Evolutionary conservation across 495 filamentous ascomycete genomes (phyloP), one percentile per base, ranked within the genome.

Genomic region (Penicillium robsamsonii): DNA sequence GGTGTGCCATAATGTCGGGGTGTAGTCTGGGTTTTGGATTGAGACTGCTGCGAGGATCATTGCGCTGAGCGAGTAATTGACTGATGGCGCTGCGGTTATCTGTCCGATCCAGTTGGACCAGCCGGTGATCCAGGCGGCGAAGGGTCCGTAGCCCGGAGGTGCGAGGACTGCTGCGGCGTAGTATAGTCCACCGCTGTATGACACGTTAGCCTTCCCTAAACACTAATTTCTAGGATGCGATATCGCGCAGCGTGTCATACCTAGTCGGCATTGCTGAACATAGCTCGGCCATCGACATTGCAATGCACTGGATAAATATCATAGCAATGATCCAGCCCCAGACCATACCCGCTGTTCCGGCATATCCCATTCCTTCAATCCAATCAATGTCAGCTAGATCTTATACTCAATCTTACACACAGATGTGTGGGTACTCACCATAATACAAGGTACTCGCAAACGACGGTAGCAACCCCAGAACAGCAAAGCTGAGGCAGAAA

Each of bases 321-420:
- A 90, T 88, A 24, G 86, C 85, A 51, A 91, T 76, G 31, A 92
- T 71, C 88, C 88, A 92, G 17, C 88, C 88, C 88, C 88, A 91
- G 2, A 86, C 86, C 86, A 91, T 91, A n/a, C 86, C 87, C 12
- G 84, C 87, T 2, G 87, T 88, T 11, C 88, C 88, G 18, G 89
- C 88, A 73, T 91, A 91, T 50, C 88, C 88, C 81, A 92, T 87
- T 53, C 88, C 77, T 78, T 45, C 17, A 24, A 44, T 22, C 8
- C 25, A 13, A 4, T 27, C 29, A 40, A 43, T 48, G 54, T 70
- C 58, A 65, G 59, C 43, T 53, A 24, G 22, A 38, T 15, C 13
- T 35, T 24, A 38, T 20, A 52, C 33, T 29, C 24, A 8, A 31
- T 37, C 3, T 7, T 11, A 8, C 7, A 13, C 20, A 18, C 46